These are phyloP conservation scores for Zygosaccharomyces gambellarensis DNA, from an alignment of 805 yeast genomes.

Conservation along the genomic window DNA sequence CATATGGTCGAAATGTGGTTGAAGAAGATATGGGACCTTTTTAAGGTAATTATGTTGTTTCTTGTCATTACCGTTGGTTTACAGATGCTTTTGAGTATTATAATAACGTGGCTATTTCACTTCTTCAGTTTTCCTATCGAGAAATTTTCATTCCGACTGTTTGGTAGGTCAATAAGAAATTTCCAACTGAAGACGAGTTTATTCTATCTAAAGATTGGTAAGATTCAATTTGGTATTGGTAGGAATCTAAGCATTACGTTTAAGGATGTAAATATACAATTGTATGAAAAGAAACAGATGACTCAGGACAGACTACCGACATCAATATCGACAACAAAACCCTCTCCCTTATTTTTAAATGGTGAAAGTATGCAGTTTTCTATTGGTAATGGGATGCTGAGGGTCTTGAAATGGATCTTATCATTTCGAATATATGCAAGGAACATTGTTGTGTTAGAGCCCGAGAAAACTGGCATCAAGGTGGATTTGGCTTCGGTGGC, in stretches of 20 bases:
- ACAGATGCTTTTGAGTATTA: conserved; percentile 6
- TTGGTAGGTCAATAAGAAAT: conserved; percentile 19
- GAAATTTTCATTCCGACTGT: conserved; percentile 16
- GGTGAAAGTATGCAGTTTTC: conserved; percentile 9
- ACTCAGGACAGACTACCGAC: background rate
- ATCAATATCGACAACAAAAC: background rate
- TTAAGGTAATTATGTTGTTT: conserved; percentile 2
- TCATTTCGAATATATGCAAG: conserved; percentile 15
- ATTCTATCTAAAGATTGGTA: conserved; percentile 16
- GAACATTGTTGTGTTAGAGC: conserved; percentile 8
- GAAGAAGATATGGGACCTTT: conserved; percentile 1
- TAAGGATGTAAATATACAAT: conserved; percentile 15
- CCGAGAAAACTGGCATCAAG: conserved; percentile 9
- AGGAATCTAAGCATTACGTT: conserved; percentile 21
- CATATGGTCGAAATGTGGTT: conserved; percentile 1
- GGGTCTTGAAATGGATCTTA: conserved; percentile 14
- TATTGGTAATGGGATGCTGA: conserved; percentile 8
- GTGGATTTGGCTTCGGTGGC: conserved; percentile 20
- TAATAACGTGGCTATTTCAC: conserved; percentile 4
- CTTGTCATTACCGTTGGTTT: background rate
- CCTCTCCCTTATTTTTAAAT: background rate
- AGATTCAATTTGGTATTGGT: conserved; percentile 16
- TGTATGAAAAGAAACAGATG: conserved; percentile 2
- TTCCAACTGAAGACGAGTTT: conserved; percentile 11
- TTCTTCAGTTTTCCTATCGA: conserved; percentile 8